Evolutionary conservation across 352 stramenopile species (phyloP), one percentile per base, ranked within the genome.

Genomic region (Phytophthora pinifolia): DNA sequence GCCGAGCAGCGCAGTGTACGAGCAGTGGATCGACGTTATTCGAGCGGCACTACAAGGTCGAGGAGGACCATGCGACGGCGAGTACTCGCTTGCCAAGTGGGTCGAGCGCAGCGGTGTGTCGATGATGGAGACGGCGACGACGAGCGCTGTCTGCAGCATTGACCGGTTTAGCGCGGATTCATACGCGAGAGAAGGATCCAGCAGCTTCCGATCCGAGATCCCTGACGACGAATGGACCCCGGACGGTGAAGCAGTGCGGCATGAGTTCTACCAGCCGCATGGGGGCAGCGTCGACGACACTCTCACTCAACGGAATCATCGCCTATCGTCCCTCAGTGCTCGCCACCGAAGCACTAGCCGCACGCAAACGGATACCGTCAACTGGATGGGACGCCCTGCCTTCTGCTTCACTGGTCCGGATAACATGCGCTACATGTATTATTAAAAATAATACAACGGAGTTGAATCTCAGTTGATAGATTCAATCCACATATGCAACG

Each of bases 1-100:
- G 5, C 55, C 54, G 13, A 65, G 61, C 37, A 17, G 8, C 33
- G 36, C 44, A 32, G 39, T 70, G n/a, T 66, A 62, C 36, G 62
- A 67, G 22, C 50, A 70, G 41, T 70, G 62, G 62, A 55, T 50
- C 8, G 46, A 59, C 38, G 50, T 55, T 14, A 67, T 70, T 50
- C 56, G 51, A 56, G 44, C 62, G 38, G 62, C 62, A 48, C 29
- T 70, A 8, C 39, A 63, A 20, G 41, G 18, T 31, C 52, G 51
- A 17, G 14, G 41, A 14, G 37, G 35, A 4, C 34, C 17, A 32
- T 35, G 25, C 20, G 29, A 51, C 30, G 46, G 55, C 42, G 46
- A 62, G 10, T 30, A 60, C 20, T 59, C 42, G 14, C 42, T 68
- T 37, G 54, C 47, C 0, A 64, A 60, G 29, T 59, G 47, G 41